A percentile compares a stretch with the other conserved stretches of the same genome.
Conservation (phyloP, 768 basidiomycete genomes). For the Hericium coralloides region DNA sequence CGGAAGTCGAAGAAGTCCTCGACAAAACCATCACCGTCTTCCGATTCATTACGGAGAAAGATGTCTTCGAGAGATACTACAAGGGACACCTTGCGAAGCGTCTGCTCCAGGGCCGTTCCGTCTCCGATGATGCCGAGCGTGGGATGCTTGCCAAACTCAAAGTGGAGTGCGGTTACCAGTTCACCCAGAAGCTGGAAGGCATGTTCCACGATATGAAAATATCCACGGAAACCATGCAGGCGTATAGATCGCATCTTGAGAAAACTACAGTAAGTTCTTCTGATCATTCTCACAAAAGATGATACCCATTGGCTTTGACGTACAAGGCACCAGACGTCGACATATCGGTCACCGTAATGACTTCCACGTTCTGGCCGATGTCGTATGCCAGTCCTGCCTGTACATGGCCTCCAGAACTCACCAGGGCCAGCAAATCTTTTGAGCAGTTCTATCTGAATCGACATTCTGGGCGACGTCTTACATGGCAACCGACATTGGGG, state of each 20-base stretch:
- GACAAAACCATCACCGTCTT: slow-evolving; percentile 97
- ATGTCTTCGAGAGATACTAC: slow-evolving; percentile 97
- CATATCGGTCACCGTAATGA: slow-evolving; percentile 86
- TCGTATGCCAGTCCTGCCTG: slow-evolving; percentile 56
- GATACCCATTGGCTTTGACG: slow-evolving; percentile 3
- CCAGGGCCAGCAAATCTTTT: slow-evolving; percentile 63
- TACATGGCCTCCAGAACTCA: slow-evolving; percentile 55
- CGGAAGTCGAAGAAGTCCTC: slow-evolving; percentile 79
- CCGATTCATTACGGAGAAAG: slow-evolving; percentile 90
- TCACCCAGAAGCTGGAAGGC: slow-evolving; percentile 95
- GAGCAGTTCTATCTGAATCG: slow-evolving; percentile 84
- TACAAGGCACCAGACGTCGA: slow-evolving; percentile 66
- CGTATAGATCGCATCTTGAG: slow-evolving; percentile 55
- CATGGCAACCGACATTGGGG: slow-evolving; percentile 87
- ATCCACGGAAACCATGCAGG: slow-evolving; percentile 71
- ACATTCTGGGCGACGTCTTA: slow-evolving; percentile 83
- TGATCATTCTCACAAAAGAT: not conserved
- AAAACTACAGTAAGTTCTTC: slow-evolving; percentile 47
- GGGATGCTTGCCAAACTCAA: slow-evolving; percentile 97
- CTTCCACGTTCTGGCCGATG: slow-evolving; percentile 95
- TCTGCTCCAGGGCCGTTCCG: slow-evolving; percentile 74
- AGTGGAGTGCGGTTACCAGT: slow-evolving; percentile 92
- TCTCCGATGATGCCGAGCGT: slow-evolving; percentile 96
- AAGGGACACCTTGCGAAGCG: slow-evolving; percentile 93
- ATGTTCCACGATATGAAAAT: slow-evolving; percentile 98